A percentile compares a stretch with the other conserved stretches of the same genome.
Conservation (phyloP, 805 yeast genomes). For the Candida corydali region DNA sequence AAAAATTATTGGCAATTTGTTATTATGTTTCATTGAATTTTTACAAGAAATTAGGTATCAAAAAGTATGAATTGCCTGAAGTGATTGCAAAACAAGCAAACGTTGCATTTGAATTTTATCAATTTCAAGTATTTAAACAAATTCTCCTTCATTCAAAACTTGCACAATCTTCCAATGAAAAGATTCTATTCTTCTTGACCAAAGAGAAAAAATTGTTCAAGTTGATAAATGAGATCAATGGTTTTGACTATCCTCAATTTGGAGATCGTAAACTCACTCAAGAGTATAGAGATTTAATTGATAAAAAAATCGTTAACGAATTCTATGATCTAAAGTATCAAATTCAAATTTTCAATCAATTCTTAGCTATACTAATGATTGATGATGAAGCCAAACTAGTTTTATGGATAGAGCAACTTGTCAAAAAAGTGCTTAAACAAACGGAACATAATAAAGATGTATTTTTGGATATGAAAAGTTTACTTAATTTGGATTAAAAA, state of each 20-base stretch:
- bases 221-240: conserved; percentile 9
- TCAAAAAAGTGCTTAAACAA: no score
- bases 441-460: no score
- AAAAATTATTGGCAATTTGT: conserved; percentile 3
- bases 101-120: conserved; percentile 1
- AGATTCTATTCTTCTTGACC: conserved; percentile 1
- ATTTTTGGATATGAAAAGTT: no score
- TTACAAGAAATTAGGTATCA: conserved; percentile 1
- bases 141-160: not conserved
- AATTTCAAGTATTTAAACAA: not conserved
- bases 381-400: conserved; percentile 9
- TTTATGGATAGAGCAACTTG: conserved; percentile 1
- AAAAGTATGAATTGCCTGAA: not conserved
- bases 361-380: conserved; percentile 5
- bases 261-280: conserved; percentile 4
- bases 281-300: conserved; percentile 5
- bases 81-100: conserved; percentile 2
- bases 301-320: conserved; percentile 9
- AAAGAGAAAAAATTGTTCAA: conserved; percentile 14
- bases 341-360: conserved; percentile 17
- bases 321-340: conserved; percentile 10
- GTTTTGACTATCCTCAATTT: conserved; percentile 12
- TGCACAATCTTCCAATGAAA: not conserved
- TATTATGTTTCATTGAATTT: conserved; percentile 4
- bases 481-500: not conserved